Conservation (phyloP, 192 early-diverging fungal genomes). For the Pilaira anomala region DNA sequence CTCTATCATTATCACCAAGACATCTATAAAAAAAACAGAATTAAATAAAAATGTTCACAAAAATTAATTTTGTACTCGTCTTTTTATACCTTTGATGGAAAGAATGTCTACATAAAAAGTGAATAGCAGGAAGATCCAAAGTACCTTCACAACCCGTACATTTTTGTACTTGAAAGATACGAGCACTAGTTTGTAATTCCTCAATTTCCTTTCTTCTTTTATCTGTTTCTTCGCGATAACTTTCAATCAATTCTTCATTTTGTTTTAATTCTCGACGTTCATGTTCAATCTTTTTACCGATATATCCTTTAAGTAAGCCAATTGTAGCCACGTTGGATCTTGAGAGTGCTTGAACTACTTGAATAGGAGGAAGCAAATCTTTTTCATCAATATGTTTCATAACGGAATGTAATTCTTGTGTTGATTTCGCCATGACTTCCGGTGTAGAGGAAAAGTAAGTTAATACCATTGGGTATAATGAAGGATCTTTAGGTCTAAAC, state of each 20-base stretch:
- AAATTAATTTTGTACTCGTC: slow-evolving; percentile 31
- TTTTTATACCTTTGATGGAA: slow-evolving; percentile 81
- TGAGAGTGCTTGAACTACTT: slow-evolving; percentile 84
- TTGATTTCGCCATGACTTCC: slow-evolving; percentile 53
- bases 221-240: slow-evolving; percentile 78
- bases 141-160: slow-evolving; percentile 66
- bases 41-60: background rate
- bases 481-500: slow-evolving; percentile 58
- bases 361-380: slow-evolving; percentile 83
- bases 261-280: slow-evolving; percentile 61
- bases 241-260: slow-evolving; percentile 65
- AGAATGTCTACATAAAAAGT: slow-evolving; percentile 94
- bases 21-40: slow-evolving; percentile 32
- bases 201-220: slow-evolving; percentile 75
- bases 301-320: slow-evolving; percentile 82
- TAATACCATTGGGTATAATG: slow-evolving; percentile 65
- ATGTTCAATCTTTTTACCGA: slow-evolving; percentile 71
- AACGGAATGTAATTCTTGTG: slow-evolving; percentile 59
- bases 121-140: slow-evolving; percentile 87
- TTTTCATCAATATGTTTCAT: slow-evolving; percentile 82
- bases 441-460: slow-evolving; percentile 73
- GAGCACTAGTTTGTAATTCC: slow-evolving; percentile 66
- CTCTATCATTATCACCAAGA: slow-evolving; percentile 51
- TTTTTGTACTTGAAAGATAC: slow-evolving; percentile 77
- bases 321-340: slow-evolving; percentile 80